phyloP scores from a whole-genome alignment of 2,329 filamentous ascomycete genomes.

The Botrytis hyacinthi region DNA sequence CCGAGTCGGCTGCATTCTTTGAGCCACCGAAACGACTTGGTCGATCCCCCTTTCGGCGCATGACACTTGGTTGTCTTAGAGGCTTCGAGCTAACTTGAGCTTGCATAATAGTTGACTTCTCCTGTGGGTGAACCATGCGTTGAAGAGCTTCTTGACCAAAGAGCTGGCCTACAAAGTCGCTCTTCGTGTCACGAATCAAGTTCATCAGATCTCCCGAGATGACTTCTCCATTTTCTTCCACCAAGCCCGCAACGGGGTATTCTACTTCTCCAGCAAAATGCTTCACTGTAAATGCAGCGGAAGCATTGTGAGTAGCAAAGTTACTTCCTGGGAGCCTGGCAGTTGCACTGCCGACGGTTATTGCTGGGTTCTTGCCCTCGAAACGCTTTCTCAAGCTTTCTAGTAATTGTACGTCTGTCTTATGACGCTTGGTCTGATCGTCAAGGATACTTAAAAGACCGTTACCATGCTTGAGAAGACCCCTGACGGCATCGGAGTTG shows the following conservation, averaged over 20 bases:
- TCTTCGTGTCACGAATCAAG: conserved; percentile 83
- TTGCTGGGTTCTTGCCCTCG: conserved; percentile 89
- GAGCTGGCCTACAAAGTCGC: conserved; percentile 81
- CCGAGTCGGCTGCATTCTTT: conserved; percentile 36
- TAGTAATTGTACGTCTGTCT: conserved; percentile 83
- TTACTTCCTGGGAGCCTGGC: conserved; percentile 83
- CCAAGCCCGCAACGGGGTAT: conserved; percentile 79
- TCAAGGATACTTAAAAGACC: conserved; percentile 92
- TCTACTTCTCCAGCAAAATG: conserved; percentile 98
- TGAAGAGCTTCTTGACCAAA: conserved; percentile 96
- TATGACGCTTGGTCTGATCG: conserved; percentile 87
- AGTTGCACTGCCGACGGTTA: conserved; percentile 72
- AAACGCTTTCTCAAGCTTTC: conserved; percentile 92
- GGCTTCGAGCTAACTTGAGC: conserved; percentile 96
- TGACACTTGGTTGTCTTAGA: conserved; percentile 87
- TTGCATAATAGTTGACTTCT: conserved; percentile 88
- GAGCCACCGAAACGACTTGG: conserved; percentile 31
- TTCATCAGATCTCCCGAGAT: conserved; percentile 96
- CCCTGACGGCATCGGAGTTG: conserved; percentile 91
- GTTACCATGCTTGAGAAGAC: conserved; percentile 87
- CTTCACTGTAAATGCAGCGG: conserved; percentile 82
- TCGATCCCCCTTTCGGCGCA: conserved; percentile 64
- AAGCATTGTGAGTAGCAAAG: conserved; percentile 77
- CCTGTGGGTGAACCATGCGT: conserved; percentile 88
- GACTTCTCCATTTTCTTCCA: conserved; percentile 95